These are phyloP conservation scores for Sphagnum contortum DNA, from an alignment of 225 moss, liverwort and hornwort genomes.

Conservation along the genomic window DNA sequence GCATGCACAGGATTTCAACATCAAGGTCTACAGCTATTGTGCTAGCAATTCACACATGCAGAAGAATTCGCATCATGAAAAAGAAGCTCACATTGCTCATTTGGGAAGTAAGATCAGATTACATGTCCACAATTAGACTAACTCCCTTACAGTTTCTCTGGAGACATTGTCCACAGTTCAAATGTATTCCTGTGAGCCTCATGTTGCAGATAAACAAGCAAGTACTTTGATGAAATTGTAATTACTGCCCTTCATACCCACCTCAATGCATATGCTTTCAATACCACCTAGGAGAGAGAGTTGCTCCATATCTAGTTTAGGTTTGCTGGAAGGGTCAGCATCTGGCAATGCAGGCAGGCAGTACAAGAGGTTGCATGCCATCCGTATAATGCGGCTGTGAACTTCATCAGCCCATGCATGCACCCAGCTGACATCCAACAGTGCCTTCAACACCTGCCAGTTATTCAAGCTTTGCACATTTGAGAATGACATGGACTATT, in stretches of 20 bases:
- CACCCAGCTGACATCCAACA: conserved; percentile 92
- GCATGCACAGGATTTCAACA: conserved; percentile 1
- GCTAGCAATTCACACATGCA: not conserved
- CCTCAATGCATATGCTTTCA: conserved; percentile 92
- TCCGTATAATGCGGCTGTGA: conserved; percentile 76
- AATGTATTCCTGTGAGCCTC: too few species aligned
- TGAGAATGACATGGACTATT: too few species aligned
- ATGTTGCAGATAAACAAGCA: too few species aligned
- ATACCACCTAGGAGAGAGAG: conserved; percentile 83
- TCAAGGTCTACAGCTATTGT: not conserved
- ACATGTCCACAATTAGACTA: too few species aligned
- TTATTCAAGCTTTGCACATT: too few species aligned
- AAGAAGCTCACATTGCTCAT: too few species aligned
- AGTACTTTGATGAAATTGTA: too few species aligned
- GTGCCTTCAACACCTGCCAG: conserved; percentile 63
- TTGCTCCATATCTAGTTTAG: conserved; percentile 69
- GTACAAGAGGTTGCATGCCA: conserved; percentile 87
- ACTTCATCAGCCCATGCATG: conserved; percentile 98
- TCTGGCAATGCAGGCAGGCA: conserved; percentile 34
- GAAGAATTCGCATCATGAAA: too few species aligned
- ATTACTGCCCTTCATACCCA: conserved; percentile 6
- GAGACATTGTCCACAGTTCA: too few species aligned
- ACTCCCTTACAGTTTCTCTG: too few species aligned
- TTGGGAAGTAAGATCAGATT: too few species aligned
- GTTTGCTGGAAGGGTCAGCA: conserved; percentile 28